These are phyloP conservation scores for Edaphochlamys debaryana DNA, from an alignment of 139 green algal species.

Conservation along the genomic window DNA sequence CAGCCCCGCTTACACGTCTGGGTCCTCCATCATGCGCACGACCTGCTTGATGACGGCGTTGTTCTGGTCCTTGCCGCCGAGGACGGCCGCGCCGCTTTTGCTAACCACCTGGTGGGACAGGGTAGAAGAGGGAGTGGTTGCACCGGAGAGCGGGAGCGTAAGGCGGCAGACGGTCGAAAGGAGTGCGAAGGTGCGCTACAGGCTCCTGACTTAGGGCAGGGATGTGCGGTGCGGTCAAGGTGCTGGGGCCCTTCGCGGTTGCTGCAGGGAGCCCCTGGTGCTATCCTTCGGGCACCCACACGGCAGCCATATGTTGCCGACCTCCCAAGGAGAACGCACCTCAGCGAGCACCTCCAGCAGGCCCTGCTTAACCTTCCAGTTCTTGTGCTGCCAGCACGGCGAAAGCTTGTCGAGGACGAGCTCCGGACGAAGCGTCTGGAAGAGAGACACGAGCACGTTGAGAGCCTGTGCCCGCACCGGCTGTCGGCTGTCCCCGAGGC, in stretches of 20 bases:
- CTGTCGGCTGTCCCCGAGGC: conserved; percentile 60
- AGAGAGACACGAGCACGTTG: conserved; percentile 56
- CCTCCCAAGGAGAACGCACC: too few species aligned
- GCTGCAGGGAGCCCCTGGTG: too few species aligned
- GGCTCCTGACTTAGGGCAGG: background rate
- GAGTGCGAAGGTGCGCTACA: too few species aligned
- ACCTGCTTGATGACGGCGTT: conserved; percentile 53
- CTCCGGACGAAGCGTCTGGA: conserved; percentile 29
- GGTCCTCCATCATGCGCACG: conserved; percentile 58
- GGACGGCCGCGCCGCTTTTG: background rate
- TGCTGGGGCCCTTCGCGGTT: too few species aligned
- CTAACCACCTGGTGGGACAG: conserved; percentile 4
- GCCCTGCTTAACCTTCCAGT: conserved; percentile 65
- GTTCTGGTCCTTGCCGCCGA: conserved; percentile 20
- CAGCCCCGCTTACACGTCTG: conserved; percentile 46
- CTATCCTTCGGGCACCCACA: too few species aligned
- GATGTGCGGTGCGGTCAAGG: too few species aligned
- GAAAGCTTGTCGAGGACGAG: conserved; percentile 51
- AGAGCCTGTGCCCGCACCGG: conserved; percentile 59
- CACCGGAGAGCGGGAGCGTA: too few species aligned
- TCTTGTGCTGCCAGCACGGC: conserved; percentile 57
- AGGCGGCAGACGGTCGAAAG: too few species aligned
- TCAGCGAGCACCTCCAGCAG: conserved; percentile 66
- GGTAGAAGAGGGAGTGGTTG: too few species aligned
- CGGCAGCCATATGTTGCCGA: too few species aligned